These are phyloP conservation scores for Macrocybe gigantea DNA, from an alignment of 768 basidiomycete species.

Conservation along the genomic window DNA sequence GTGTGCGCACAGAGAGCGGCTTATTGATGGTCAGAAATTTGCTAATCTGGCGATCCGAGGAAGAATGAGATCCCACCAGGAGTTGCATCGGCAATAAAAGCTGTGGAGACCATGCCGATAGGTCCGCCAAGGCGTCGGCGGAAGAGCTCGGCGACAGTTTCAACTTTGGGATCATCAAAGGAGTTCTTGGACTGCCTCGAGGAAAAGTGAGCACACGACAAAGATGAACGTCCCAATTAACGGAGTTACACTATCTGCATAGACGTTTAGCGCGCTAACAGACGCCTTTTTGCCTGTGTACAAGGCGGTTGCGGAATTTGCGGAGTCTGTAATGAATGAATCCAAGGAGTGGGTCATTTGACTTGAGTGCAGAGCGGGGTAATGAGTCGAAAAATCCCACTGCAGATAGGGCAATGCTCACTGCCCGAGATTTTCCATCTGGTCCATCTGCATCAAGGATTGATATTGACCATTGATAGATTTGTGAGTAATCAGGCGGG, in stretches of 20 bases:
- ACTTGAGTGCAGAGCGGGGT: slow-evolving; percentile 11
- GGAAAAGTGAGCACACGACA: neutral
- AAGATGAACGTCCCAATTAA: neutral
- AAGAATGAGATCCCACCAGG: slow-evolving; percentile 21
- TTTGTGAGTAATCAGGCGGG: slow-evolving; percentile 39
- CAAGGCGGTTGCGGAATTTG: slow-evolving; percentile 40
- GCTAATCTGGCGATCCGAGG: neutral
- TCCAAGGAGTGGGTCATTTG: slow-evolving; percentile 45
- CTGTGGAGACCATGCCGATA: slow-evolving; percentile 41
- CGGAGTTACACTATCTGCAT: slow-evolving; percentile 32
- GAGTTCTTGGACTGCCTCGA: slow-evolving; percentile 27
- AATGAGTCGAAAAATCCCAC: neutral
- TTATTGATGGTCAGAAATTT: slow-evolving; percentile 2
- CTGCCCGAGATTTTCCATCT: slow-evolving; percentile 40
- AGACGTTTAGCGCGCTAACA: slow-evolving; percentile 36
- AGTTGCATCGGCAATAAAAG: slow-evolving; percentile 37
- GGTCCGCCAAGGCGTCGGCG: slow-evolving; percentile 32
- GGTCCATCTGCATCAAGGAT: slow-evolving; percentile 41
- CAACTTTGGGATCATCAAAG: slow-evolving; percentile 38
- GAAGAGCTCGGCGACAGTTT: slow-evolving; percentile 40
- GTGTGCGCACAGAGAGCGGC: slow-evolving; percentile 38
- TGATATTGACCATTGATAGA: slow-evolving; percentile 42
- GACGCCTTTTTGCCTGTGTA: slow-evolving; percentile 40
- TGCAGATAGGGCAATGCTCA: slow-evolving; percentile 14
- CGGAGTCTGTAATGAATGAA: slow-evolving; percentile 43